Base-by-base conservation (phyloP, 179 eudicot genomes). In the Beta corolliflora region DNA sequence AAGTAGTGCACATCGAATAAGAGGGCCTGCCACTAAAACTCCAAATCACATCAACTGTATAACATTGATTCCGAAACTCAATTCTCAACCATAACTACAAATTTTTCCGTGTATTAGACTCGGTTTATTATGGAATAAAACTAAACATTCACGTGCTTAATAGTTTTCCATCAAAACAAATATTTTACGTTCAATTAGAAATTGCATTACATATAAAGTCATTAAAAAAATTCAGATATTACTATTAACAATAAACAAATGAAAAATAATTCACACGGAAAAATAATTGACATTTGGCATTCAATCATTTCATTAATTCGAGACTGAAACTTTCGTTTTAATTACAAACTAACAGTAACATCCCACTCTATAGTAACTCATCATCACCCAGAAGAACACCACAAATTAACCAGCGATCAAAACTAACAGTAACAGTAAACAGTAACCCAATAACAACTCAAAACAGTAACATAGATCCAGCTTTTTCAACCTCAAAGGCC, bases 341-440 rank as follows among this genome's bases (percentile, higher is more conserved):
- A 73, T 79, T 83, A 83, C 85, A 83, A 83, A 78, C 81, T 70
- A 77, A 76, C 82, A 79, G 85, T 74, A 80, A 56, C 85, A 79
- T 77, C 79, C 75, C 19, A 36, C 41, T 36, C 41, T 36, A 36
- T 36, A 36, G 41, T 0, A 36, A 36, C 41, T 36, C 41, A 36
- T 25, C 2, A 36, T 36, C 41, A 36, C 41, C 41, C 41, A 36
- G 41, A 36, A 36, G 41, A 36, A 36, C 9, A 12, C 48, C 9
- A 13, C 52, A 52, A 77, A 68, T 77, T 77, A 77, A 82, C 82
- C 82, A 36, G 41, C 41, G 46, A 73, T 73, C 56, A 69, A 68
- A 77, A 81, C 31, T 9, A 63, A 61, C 41, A 63, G 74, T 63
- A 80, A 73, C 77, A 79, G 14, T 25, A 23, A 23, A 21, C 55